Conservation (phyloP, 108 stramenopile species). For the Chaetoceros tenuissimus region DNA sequence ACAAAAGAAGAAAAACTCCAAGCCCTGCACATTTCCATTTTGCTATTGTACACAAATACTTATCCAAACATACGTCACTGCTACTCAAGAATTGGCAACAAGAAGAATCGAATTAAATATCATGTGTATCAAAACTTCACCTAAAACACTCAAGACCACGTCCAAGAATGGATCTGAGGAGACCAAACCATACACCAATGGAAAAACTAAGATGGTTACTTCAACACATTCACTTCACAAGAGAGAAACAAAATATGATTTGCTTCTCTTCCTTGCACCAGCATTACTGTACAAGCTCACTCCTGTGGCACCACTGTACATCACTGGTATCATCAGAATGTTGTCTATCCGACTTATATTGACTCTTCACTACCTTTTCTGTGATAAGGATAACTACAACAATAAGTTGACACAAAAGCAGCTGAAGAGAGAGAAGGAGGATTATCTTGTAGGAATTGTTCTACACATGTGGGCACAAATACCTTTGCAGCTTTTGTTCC, state of each 20-base stretch:
- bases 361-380: constrained; percentile 47
- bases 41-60: too few relatives aligned
- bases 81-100: too few relatives aligned
- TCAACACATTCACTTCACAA: constrained; percentile 47
- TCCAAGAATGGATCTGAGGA: too few relatives aligned
- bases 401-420: constrained; percentile 58
- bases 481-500: constrained; percentile 49
- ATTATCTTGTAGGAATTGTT: constrained; percentile 45
- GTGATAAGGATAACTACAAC: constrained; percentile 61
- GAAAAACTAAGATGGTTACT: constrained; percentile 30
- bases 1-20: too few relatives aligned
- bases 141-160: too few relatives aligned
- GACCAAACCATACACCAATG: background rate
- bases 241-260: constrained; percentile 47
- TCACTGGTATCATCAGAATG: constrained; percentile 46
- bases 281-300: constrained; percentile 34
- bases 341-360: constrained; percentile 39
- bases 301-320: constrained; percentile 44
- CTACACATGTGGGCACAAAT: constrained; percentile 62
- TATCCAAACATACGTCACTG: too few relatives aligned
- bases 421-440: constrained; percentile 42
- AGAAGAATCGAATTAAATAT: too few relatives aligned
- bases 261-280: constrained; percentile 41
- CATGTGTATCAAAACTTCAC: too few relatives aligned
- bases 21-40: too few relatives aligned